Evolutionary conservation across 768 basidiomycete genomes (phyloP), one percentile per base, ranked within the genome.

Genomic region (Cantharellus anzutake): DNA sequence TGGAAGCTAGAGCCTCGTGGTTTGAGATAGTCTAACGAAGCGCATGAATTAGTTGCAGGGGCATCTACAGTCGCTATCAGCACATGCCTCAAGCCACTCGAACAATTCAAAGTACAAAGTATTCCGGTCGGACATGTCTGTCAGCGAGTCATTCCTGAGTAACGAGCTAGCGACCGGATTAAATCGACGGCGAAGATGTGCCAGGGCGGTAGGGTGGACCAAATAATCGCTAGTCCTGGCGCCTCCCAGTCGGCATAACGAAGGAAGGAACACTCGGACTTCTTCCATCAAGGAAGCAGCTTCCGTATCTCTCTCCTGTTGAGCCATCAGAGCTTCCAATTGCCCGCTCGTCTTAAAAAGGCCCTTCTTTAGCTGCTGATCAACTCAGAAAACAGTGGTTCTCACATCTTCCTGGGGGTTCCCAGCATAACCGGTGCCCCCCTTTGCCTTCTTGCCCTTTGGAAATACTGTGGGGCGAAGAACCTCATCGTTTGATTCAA

Each of bases 81-180:
- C 2, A 60, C 69, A 56, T 70, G 89, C 91, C 80, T 92, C 86
- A 5, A 97, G 76, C 92, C 92, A 97, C 64, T 87, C 82, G 58
- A 96, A 78, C 37, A 97, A 70, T 68, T 93, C 87, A 67, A 86
- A 87, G 70, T 96, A 97, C 16, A 97, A 73, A 4, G 83, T 74
- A 0, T 75, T 76, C 5, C 93, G 83, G 62, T 92, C 88, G 5
- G 87, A 89, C 91, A 96, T 94, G 67, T 96, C 93, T 51, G 88
- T 79, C 53, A 97, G 73, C 14, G 93, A 94, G 69, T 96, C 92
- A n/a, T n/a, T 94, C 62, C 88, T 78, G 44, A 96, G 75, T 48
- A 96, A 79, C 41, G 83, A 80, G 63, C 86, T 90, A 65, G 85
- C 83, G 60, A 96, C 79, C 67, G 81, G 81, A 67, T 91, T 93